Base-by-base conservation (phyloP, 306 rosid genomes). In the Benincasa hispida region DNA sequence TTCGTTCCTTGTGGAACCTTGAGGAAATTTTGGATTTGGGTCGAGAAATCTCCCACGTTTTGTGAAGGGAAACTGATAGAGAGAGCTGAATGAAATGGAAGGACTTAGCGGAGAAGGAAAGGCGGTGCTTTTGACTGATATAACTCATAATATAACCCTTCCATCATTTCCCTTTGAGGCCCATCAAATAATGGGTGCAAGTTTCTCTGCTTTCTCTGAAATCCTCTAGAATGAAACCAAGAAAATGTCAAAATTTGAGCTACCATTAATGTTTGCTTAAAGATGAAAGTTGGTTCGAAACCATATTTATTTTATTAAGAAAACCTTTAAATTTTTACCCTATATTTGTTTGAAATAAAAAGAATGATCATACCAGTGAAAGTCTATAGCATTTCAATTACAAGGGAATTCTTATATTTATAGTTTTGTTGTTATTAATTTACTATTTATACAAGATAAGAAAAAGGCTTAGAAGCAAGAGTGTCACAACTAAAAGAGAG, bases 371-470 rank as follows among this genome's bases (percentile, higher is more conserved):
- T 10, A 2, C 6, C 3, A 11, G 1, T 1, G 24, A 51, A 51
- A 13, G 22, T 28, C 15, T 25, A 2, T 60, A 15, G 14, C 6
- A 91, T 91, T 76, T 91, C 92, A 87, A 5, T 22, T 57, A 7
- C 3, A 7, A 56, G 22, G 10, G 2, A 2, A 0, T 21, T 56
- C 30, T 56, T 12, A 3, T 12, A 2, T 51, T 51, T 51, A 5
- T 17, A 51, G 3, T 6, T 51, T 51, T 18, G 56, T 18, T 48
- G 2, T 48, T 15, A n/a, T 0, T 15, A 15, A 22, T 58, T 5
- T 0, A 5, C 3, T 24, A 58, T 58, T 25, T 25, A 12, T 58
- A 14, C 17, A 10, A 57, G 17, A 12, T 5, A 59, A 59, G 19
- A 24, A 22, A 58, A 57, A 57, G 6, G 2, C 3, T 56, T 56